Evolutionary conservation across 495 filamentous ascomycete genomes (phyloP).

Genomic region (Pyronema domesticum): DNA sequence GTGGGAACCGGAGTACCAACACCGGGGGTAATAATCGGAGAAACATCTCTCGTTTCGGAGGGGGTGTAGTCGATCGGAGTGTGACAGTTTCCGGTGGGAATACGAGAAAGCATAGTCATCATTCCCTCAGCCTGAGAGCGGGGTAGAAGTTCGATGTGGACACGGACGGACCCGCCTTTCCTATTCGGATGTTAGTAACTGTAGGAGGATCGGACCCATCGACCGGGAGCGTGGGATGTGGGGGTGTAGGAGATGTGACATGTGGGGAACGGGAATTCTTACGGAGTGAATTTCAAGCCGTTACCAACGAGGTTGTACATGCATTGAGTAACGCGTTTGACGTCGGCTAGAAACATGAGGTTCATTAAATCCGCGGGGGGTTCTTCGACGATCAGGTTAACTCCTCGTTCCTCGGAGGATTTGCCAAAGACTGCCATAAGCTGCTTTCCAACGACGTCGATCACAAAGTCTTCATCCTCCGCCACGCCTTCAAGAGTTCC

Average conservation of each 20-base stretch:
- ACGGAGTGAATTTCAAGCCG: conserved; percentile 78
- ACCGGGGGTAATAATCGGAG: no score
- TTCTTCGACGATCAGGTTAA: conserved; percentile 53
- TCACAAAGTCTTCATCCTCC: conserved; percentile 58
- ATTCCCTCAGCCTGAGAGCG: not conserved
- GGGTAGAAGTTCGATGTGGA: conserved; percentile 46
- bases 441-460: conserved; percentile 64
- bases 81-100: no score
- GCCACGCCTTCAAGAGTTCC: conserved; percentile 54
- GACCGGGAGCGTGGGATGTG: no score
- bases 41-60: no score
- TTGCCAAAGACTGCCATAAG: conserved; percentile 73
- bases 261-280: not conserved
- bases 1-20: not conserved
- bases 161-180: conserved; percentile 48
- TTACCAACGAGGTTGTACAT: conserved; percentile 89
- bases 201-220: not conserved
- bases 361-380: conserved; percentile 30
- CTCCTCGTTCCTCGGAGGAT: conserved; percentile 61
- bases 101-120: not conserved
- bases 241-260: no score
- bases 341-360: conserved; percentile 58
- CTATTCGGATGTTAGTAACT: conserved; percentile 8
- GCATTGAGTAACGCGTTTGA: conserved; percentile 72
- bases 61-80: no score